Conservation (phyloP, 768 basidiomycete species). For the Rubroboletus pulcherrimus region DNA sequence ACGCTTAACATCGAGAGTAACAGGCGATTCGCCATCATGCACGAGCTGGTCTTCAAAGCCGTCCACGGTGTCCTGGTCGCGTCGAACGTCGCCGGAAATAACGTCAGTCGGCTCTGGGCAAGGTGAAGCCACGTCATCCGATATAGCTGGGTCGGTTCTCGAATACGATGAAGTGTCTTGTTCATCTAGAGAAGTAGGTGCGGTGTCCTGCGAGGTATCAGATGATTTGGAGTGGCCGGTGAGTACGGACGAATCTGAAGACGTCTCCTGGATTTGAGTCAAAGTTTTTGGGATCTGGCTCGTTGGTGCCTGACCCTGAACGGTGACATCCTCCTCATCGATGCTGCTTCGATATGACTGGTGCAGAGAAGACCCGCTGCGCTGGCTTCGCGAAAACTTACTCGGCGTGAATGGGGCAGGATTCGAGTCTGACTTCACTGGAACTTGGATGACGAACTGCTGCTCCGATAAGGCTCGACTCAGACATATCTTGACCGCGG, state of each 20-base stretch:
- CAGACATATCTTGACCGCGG: slow-evolving; percentile 80
- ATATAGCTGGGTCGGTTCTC: slow-evolving; percentile 23
- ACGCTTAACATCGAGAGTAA: slow-evolving; percentile 38
- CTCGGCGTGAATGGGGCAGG: slow-evolving; percentile 44
- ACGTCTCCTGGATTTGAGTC: slow-evolving; percentile 35
- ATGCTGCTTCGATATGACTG: slow-evolving; percentile 35
- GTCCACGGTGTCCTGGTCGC: slow-evolving; percentile 29
- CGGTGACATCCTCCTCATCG: slow-evolving; percentile 62
- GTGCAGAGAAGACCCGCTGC: slow-evolving; percentile 37
- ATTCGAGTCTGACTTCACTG: slow-evolving; percentile 44
- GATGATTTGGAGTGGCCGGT: slow-evolving; percentile 44
- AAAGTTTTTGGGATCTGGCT: slow-evolving; percentile 16
- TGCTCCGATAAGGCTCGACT: slow-evolving; percentile 58
- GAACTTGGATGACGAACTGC: slow-evolving; percentile 64
- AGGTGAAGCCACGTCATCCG: slow-evolving; percentile 30
- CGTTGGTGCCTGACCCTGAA: slow-evolving; percentile 44
- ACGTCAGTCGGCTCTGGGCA: slow-evolving; percentile 36
- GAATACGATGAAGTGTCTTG: slow-evolving; percentile 32
- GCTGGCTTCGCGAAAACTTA: slow-evolving; percentile 42
- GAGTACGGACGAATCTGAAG: slow-evolving; percentile 49
- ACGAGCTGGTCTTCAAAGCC: slow-evolving; percentile 52
- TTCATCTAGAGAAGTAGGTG: slow-evolving; percentile 49
- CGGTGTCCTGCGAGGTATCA: slow-evolving; percentile 44
- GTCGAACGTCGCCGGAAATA: slow-evolving; percentile 50
- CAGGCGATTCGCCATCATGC: slow-evolving; percentile 48